phyloP scores from a whole-genome alignment of 805 yeast genomes.

The Wickerhamomyces bovis region DNA sequence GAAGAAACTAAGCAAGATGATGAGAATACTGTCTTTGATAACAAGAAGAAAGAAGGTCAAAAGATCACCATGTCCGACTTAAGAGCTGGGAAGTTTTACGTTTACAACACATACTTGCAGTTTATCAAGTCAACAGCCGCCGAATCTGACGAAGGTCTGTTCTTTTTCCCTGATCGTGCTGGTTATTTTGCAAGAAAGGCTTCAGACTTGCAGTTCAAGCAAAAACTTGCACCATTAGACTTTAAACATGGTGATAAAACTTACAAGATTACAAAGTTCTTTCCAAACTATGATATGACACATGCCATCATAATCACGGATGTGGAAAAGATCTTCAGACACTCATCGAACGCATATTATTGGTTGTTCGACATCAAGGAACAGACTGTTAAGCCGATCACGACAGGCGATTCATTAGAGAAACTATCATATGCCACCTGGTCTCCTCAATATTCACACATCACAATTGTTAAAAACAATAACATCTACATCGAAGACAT shows the following conservation, averaged over 20 bases:
- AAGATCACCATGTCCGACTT: constrained; percentile 17
- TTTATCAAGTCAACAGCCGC: constrained; percentile 15
- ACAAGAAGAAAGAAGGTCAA: background rate
- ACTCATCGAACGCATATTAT: constrained; percentile 36
- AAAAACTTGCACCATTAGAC: constrained; percentile 1
- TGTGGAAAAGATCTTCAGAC: constrained; percentile 46
- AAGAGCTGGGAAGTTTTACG: constrained; percentile 14
- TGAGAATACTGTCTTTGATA: background rate
- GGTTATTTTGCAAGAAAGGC: constrained; percentile 13
- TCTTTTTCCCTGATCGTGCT: constrained; percentile 8
- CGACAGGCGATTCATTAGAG: constrained; percentile 20
- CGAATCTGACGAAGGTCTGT: constrained; percentile 20
- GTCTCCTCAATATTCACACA: constrained; percentile 63
- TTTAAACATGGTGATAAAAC: constrained; percentile 9
- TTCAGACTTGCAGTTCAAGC: constrained; percentile 6
- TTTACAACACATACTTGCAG: constrained; percentile 6
- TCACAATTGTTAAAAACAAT: constrained; percentile 62
- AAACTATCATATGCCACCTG: constrained; percentile 48
- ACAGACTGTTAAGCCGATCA: constrained; percentile 24
- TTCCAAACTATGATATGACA: constrained; percentile 21
- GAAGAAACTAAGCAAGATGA: constrained; percentile 1
- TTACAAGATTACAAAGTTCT: constrained; percentile 9
- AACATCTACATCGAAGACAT: constrained; percentile 52
- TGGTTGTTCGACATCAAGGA: constrained; percentile 33
- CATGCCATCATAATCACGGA: constrained; percentile 49